These are phyloP conservation scores for Zygosaccharomyces pseudobailii DNA, from an alignment of 1,139 yeast species.

Conservation along the genomic window DNA sequence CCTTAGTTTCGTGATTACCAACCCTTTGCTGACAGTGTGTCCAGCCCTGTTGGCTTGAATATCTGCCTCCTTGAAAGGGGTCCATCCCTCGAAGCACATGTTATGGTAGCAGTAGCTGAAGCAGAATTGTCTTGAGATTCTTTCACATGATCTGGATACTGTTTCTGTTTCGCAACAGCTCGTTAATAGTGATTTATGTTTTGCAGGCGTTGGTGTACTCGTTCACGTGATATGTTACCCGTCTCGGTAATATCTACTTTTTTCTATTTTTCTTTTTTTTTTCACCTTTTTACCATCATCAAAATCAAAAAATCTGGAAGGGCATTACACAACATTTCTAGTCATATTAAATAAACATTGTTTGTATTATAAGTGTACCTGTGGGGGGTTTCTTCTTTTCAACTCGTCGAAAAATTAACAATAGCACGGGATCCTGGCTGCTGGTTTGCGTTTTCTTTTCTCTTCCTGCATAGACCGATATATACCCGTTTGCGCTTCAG, in stretches of 20 bases:
- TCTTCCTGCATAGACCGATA: not conserved
- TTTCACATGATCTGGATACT: no score
- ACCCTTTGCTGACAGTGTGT: no score
- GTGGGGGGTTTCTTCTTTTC: not conserved
- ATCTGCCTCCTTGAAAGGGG: no score
- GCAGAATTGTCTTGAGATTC: no score
- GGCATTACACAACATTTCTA: not conserved
- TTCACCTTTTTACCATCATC: not conserved
- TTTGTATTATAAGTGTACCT: not conserved
- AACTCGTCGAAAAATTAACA: not conserved
- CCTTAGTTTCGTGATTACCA: no score
- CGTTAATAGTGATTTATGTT: no score
- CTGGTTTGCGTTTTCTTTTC: conserved; percentile 1
- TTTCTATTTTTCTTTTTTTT: not conserved
- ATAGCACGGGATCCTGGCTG: not conserved
- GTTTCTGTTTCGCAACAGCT: no score
- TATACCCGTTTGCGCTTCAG: not conserved
- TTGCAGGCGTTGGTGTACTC: no score
- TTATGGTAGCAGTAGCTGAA: no score
- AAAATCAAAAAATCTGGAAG: not conserved
- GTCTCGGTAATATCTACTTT: not conserved
- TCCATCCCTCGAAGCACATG: no score
- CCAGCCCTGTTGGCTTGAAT: no score
- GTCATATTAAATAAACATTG: not conserved
- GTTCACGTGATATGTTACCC: not conserved